phyloP scores from a whole-genome alignment of 768 basidiomycete genomes.

The Calocera cornea region DNA sequence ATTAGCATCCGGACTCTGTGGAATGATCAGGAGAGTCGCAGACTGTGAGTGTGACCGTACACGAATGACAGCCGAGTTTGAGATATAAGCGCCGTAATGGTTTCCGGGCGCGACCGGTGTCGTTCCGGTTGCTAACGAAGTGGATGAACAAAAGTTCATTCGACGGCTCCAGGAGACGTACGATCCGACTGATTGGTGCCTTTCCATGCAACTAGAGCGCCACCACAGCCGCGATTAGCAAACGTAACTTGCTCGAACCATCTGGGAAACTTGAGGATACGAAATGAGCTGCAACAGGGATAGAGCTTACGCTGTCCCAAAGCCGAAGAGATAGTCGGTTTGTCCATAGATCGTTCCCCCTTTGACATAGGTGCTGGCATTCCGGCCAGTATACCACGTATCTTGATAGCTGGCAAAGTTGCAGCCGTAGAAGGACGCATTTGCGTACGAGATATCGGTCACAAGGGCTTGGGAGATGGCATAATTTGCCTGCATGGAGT shows the following conservation, averaged over 20 bases:
- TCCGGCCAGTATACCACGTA: conserved; percentile 51
- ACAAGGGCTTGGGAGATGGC: conserved; percentile 49
- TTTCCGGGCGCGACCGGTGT: conserved; percentile 29
- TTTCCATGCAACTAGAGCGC: conserved; percentile 52
- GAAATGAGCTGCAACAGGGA: neutral
- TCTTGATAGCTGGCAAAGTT: conserved; percentile 50
- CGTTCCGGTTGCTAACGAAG: neutral
- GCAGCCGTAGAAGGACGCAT: conserved; percentile 54
- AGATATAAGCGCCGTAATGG: conserved; percentile 43
- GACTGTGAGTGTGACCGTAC: conserved; percentile 25
- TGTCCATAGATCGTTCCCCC: conserved; percentile 51
- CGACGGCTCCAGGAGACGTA: conserved; percentile 1
- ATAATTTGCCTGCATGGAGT: conserved; percentile 42
- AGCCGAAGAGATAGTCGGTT: conserved; percentile 38
- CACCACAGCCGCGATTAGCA: conserved; percentile 51
- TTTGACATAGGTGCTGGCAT: conserved; percentile 43
- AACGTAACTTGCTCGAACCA: conserved; percentile 49
- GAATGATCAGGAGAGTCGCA: neutral
- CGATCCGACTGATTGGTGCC: conserved; percentile 39
- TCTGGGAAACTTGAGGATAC: conserved; percentile 19
- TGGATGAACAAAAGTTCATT: neutral
- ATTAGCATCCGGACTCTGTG: conserved; percentile 47
- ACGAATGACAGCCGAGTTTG: conserved; percentile 41
- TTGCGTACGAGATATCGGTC: conserved; percentile 48
- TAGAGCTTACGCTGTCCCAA: conserved; percentile 21